Conservation (phyloP, 345 rosid genomes). For the Eucalyptus curtisii region DNA sequence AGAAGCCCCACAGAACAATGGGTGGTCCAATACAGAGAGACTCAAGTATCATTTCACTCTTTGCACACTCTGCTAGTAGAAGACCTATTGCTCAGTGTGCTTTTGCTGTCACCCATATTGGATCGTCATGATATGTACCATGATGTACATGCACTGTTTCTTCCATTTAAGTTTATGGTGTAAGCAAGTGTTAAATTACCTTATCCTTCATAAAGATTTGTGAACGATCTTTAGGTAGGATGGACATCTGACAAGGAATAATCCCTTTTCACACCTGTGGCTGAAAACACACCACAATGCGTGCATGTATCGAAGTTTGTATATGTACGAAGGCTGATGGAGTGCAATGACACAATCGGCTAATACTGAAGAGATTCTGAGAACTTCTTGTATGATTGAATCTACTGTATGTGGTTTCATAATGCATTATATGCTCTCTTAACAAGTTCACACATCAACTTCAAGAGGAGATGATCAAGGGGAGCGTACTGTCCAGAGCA, state of each 20-base stretch:
- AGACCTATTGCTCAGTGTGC: background rate
- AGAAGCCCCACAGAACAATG: background rate
- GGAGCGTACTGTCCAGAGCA: background rate
- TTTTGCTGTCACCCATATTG: conserved; percentile 26
- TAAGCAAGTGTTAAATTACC: background rate
- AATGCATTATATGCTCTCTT: background rate
- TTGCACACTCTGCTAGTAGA: background rate
- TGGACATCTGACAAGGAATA: background rate
- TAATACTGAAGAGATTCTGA: background rate
- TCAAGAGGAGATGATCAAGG: background rate
- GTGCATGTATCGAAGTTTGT: background rate
- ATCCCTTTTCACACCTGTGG: background rate
- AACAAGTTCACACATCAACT: background rate
- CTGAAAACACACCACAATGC: background rate
- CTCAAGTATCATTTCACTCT: background rate
- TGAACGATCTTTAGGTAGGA: background rate
- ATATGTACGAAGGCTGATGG: background rate
- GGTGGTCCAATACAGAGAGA: background rate
- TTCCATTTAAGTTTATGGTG: background rate
- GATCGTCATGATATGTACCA: background rate
- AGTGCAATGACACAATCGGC: background rate
- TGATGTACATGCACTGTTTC: background rate
- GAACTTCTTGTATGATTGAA: background rate
- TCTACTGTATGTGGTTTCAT: background rate
- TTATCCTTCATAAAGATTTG: background rate